Evolutionary conservation across 2,329 filamentous ascomycete genomes (phyloP).

Genomic region (Zymoseptoria brevis): DNA sequence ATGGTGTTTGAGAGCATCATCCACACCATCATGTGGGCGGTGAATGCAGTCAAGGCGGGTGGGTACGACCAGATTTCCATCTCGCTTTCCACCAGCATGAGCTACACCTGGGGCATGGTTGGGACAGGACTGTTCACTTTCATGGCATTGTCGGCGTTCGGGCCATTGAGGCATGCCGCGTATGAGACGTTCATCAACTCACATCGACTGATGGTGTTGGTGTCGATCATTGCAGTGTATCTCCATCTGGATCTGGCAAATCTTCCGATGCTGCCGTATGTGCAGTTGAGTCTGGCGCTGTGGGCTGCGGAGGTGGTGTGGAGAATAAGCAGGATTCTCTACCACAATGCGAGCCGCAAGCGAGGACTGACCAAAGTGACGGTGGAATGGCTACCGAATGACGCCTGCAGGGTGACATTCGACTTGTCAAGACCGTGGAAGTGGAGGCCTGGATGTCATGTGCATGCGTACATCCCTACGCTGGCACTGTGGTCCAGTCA

Average conservation of each 20-base stretch:
- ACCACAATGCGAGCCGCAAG: conserved; percentile 47
- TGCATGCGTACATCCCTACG: conserved; percentile 52
- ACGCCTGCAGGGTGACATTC: conserved; percentile 55
- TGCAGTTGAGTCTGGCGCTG: conserved; percentile 64
- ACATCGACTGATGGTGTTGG: conserved; percentile 67
- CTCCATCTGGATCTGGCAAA: conserved; percentile 65
- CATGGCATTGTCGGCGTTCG: conserved; percentile 63
- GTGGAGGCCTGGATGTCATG: conserved; percentile 50
- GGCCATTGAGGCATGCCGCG: conserved; percentile 82
- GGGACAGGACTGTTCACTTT: conserved; percentile 54
- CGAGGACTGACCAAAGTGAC: conserved; percentile 44
- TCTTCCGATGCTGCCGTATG: conserved; percentile 63
- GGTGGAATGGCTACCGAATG: conserved; percentile 52
- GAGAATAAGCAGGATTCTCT: conserved; percentile 43
- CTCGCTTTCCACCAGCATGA: conserved; percentile 50
- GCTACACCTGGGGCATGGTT: conserved; percentile 57
- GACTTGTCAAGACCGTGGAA: conserved; percentile 48
- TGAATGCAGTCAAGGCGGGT: conserved; percentile 53
- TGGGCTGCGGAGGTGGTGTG: conserved; percentile 62
- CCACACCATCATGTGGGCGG: conserved; percentile 65
- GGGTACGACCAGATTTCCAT: conserved; percentile 53
- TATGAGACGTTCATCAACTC: conserved; percentile 92
- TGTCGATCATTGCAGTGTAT: conserved; percentile 65
- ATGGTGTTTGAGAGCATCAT: conserved; percentile 61
- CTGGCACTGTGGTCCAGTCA: conserved; percentile 38